Evolutionary conservation across 2,329 filamentous ascomycete species (phyloP).

Genomic region (Colletotrichum gloeosporioides): DNA sequence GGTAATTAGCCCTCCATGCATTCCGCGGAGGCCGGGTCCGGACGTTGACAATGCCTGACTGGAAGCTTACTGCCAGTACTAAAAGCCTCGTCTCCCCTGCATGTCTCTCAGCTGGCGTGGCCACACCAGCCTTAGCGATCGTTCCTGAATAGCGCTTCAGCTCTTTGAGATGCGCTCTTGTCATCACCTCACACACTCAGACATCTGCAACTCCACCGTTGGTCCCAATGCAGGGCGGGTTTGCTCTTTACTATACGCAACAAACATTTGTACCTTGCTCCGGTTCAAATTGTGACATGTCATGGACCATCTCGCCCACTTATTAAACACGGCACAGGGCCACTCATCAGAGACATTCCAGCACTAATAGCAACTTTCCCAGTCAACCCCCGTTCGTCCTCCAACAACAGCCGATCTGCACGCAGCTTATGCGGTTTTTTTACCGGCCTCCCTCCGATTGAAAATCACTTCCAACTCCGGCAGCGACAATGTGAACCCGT

Average conservation of each 20-base stretch:
- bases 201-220: neutral
- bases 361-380: neutral
- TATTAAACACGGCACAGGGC: neutral
- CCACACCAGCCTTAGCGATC: neutral
- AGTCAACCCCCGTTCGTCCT: neutral
- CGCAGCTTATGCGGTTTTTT: neutral
- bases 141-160: neutral
- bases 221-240: neutral
- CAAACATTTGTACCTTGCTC: neutral
- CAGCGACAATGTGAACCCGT: slow-evolving; percentile 19
- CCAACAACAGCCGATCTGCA: neutral
- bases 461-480: slow-evolving; percentile 19
- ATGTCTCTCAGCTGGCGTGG: neutral
- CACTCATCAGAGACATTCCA: neutral
- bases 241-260: neutral
- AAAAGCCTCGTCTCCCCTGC: neutral
- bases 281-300: neutral
- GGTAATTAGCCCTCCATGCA: neutral
- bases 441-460: slow-evolving; percentile 2
- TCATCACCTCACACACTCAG: neutral
- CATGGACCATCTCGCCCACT: neutral
- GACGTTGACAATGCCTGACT: neutral
- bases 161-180: neutral
- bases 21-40: neutral
- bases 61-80: neutral